Percentiles rank a stretch among this genome's conserved stretches.
Evolutionary conservation across 257 asterid species (phyloP).

Genomic region (Hygrophila difformis): DNA sequence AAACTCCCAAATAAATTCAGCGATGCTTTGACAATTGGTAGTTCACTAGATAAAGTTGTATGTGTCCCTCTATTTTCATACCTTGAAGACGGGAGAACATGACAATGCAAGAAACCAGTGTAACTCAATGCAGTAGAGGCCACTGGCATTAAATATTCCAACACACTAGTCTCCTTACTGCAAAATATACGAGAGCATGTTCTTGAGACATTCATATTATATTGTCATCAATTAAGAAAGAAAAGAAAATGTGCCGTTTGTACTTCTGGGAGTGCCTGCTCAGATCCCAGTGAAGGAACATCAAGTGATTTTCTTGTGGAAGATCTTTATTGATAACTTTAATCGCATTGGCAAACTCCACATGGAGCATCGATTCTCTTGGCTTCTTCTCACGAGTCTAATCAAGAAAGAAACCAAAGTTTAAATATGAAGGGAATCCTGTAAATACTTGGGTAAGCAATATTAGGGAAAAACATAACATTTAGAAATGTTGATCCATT

Average conservation of each 20-base stretch:
- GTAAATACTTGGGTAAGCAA: conserved; percentile 2
- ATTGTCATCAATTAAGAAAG: background rate
- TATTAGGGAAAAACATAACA: conserved; percentile 10
- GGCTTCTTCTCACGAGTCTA: conserved; percentile 95
- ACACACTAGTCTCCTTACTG: conserved; percentile 60
- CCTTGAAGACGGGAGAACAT: conserved; percentile 40
- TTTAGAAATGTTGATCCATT: conserved; percentile 6
- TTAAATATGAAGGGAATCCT: background rate
- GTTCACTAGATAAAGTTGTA: no score
- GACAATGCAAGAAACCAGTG: conserved; percentile 72
- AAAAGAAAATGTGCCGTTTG: background rate
- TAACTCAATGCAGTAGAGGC: conserved; percentile 64
- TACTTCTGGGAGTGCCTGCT: conserved; percentile 74
- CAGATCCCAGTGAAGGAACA: conserved; percentile 94
- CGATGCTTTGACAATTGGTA: no score
- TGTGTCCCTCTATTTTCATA: conserved; percentile 17
- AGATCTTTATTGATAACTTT: conserved; percentile 63
- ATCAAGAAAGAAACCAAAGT: conserved; percentile 10
- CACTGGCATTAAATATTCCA: conserved; percentile 59
- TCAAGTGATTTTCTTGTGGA: conserved; percentile 54
- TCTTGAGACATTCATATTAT: conserved; percentile 6
- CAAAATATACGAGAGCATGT: conserved; percentile 8
- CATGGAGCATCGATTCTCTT: conserved; percentile 77
- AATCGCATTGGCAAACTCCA: conserved; percentile 82
- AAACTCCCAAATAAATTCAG: background rate